Conservation (phyloP, 768 basidiomycete species). For the Suillus lakei region DNA sequence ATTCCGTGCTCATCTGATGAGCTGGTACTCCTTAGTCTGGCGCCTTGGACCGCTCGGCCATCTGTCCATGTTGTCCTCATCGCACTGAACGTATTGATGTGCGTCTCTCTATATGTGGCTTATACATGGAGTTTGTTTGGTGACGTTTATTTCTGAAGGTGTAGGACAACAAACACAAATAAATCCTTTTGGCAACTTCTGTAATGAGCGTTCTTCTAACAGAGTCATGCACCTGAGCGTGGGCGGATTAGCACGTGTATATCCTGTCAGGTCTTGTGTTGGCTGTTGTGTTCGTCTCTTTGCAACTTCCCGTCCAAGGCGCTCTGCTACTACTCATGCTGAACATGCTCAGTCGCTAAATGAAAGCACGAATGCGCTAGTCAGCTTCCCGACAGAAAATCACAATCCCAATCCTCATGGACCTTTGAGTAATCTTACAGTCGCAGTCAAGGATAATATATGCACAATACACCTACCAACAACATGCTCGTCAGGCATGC, state of each 20-base stretch:
- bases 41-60: constrained; percentile 91
- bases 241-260: not conserved
- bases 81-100: not conserved
- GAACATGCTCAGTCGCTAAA: not conserved
- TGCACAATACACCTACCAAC: constrained; percentile 67
- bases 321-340: not conserved
- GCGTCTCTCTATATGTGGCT: not conserved
- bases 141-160: not conserved
- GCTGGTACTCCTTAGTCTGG: constrained; percentile 67
- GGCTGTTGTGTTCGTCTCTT: not conserved
- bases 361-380: constrained; percentile 4
- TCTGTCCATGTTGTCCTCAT: constrained; percentile 46
- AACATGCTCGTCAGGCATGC: constrained; percentile 80
- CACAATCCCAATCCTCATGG: constrained; percentile 16
- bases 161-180: constrained; percentile 19
- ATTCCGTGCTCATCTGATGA: constrained; percentile 4
- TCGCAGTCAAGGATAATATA: constrained; percentile 91
- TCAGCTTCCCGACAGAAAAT: not conserved
- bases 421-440: constrained; percentile 45
- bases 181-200: constrained; percentile 16
- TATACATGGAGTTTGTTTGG: not conserved
- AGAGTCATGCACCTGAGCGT: not conserved
- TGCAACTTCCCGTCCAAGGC: not conserved
- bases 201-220: not conserved
- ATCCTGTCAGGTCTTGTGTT: not conserved